Base-by-base conservation (phyloP, 176 grass and related monocot species). In the Miscanthus lutarioriparius region DNA sequence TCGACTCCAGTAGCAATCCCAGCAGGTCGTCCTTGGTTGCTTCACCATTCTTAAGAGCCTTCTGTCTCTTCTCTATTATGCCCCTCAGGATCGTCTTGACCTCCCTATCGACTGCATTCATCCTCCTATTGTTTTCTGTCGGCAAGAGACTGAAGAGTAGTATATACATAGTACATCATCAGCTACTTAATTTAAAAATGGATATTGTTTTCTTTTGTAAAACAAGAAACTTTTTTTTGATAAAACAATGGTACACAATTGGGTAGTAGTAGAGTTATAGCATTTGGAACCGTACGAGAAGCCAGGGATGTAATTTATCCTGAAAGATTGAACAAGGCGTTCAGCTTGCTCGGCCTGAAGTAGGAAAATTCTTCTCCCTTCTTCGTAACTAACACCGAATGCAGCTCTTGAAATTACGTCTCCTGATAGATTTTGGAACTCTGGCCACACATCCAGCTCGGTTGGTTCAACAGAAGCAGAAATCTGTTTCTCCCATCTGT, bases 401-500 rank as follows among this genome's bases (percentile, higher is more conserved):
- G 94, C 94, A 13, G 89, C 89, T 25, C 91, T 75, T 16, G 91
- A 97, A 54, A 94, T 94, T 53, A 92, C 80, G 35, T 94, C 87
- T 80, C 87, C 91, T 1, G 89, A 85, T 33, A 92, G 83, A 64
- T 72, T 90, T 49, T 85, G 76, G 40, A 97, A 67, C 77, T 94
- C 92, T 2, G 89, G 90, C 83, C 87, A 90, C 16, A 92, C 89
- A 77, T 97, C 87, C 48, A 97, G 17, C 72, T 97, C 91, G 19
- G 56, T 59, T 59, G 56, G 56, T 25, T 59, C 56, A 25, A 4
- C 56, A 23, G 56, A 59, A 59, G 22, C 2, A 11, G 56, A 59
- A 4, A 59, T 4, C 22, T 25, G 56, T 25, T 59, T 59, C 14
- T 94, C 85, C 94, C 94, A 94, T 51, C 80, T 82, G 17, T 72